Evolutionary conservation across 345 rosid species (phyloP).

Genomic region (Pistacia atlantica): DNA sequence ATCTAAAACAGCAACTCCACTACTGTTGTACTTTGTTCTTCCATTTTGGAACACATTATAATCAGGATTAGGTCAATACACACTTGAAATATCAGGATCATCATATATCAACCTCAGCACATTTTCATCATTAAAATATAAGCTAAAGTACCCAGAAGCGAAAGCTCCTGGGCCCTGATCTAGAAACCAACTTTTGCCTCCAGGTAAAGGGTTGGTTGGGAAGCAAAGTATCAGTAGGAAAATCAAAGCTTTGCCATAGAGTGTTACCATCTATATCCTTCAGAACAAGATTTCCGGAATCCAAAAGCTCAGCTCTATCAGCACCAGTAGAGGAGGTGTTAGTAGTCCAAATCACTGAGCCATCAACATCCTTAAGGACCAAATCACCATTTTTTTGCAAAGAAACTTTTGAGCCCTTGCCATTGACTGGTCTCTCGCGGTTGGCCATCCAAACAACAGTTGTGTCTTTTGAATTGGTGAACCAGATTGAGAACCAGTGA

Average conservation of each 20-base stretch:
- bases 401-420: slow-evolving; percentile 14
- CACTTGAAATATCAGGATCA: slow-evolving; percentile 26
- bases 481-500: slow-evolving; percentile 25
- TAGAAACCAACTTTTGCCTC: slow-evolving; percentile 22
- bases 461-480: slow-evolving; percentile 4
- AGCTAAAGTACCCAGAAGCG: slow-evolving; percentile 33
- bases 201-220: slow-evolving; percentile 29
- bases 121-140: slow-evolving; percentile 33
- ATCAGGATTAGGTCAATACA: slow-evolving; percentile 35
- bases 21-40: slow-evolving; percentile 29
- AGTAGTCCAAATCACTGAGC: too few relatives aligned
- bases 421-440: slow-evolving; percentile 31
- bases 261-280: too few relatives aligned
- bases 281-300: slow-evolving; percentile 32
- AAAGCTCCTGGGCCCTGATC: slow-evolving; percentile 10
- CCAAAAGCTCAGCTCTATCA: slow-evolving; percentile 17
- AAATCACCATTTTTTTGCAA: slow-evolving; percentile 20
- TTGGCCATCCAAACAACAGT: slow-evolving; percentile 38
- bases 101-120: slow-evolving; percentile 25
- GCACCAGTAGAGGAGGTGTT: slow-evolving; percentile 11
- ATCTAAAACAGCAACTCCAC: slow-evolving; percentile 27
- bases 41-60: slow-evolving; percentile 15
- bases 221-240: slow-evolving; percentile 41
- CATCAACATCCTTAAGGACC: slow-evolving; percentile 24
- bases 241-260: slow-evolving; percentile 43